Evolutionary conservation across 257 asterid species (phyloP).

Genomic region (Nicotiana attenuata): DNA sequence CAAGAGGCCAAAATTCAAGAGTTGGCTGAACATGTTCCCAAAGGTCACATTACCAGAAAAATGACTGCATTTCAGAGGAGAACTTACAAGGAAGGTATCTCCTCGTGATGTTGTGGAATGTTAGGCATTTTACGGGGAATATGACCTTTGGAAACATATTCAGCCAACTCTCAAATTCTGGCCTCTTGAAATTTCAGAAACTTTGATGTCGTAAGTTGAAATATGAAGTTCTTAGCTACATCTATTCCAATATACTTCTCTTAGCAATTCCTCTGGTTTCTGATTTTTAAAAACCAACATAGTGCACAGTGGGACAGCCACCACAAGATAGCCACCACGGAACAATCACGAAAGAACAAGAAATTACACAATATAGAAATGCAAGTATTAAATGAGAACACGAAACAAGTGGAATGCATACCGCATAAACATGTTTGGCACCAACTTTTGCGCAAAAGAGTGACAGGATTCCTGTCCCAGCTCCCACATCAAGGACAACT

Average conservation of each 20-base stretch:
- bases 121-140: constrained; percentile 77
- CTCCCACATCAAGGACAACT: constrained; percentile 95
- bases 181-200: constrained; percentile 94
- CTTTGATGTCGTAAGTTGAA: constrained; percentile 85
- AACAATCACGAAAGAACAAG: background rate
- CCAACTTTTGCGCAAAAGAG: constrained; percentile 98
- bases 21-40: constrained; percentile 86
- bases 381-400: background rate
- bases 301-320: background rate
- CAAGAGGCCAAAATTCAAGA: constrained; percentile 98
- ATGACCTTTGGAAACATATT: constrained; percentile 94
- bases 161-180: constrained; percentile 82
- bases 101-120: constrained; percentile 91
- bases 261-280: no score
- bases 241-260: no score
- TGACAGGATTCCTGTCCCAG: constrained; percentile 96
- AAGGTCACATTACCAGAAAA: constrained; percentile 86
- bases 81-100: constrained; percentile 81
- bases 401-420: constrained; percentile 14
- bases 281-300: no score
- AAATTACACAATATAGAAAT: background rate
- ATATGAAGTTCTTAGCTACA: constrained; percentile 40
- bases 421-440: constrained; percentile 69
- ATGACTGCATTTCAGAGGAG: constrained; percentile 92
- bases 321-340: background rate